Conservation (phyloP, 2,329 filamentous ascomycete species). For the Teratosphaeria destructans region DNA sequence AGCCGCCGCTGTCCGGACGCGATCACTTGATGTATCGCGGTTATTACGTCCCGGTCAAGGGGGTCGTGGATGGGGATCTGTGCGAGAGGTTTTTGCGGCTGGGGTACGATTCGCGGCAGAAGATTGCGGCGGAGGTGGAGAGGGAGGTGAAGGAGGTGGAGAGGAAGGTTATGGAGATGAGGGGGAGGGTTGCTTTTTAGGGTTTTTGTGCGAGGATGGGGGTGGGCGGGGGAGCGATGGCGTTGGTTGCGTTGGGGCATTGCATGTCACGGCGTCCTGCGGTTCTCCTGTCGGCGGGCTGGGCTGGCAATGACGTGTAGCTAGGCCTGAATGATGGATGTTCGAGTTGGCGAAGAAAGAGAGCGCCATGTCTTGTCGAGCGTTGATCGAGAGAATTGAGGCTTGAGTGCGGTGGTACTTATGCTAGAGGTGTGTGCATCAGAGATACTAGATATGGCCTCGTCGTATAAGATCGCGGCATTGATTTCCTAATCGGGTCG, state of each 20-base stretch:
- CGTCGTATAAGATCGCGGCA: neutral
- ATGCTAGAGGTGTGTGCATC: too few relatives aligned
- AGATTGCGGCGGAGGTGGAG: constrained; percentile 89
- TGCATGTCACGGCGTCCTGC: too few relatives aligned
- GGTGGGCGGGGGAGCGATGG: neutral
- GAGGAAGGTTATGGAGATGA: constrained; percentile 60
- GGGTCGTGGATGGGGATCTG: constrained; percentile 90
- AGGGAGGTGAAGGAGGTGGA: constrained; percentile 87
- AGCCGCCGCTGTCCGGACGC: constrained; percentile 77
- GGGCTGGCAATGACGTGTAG: too few relatives aligned
- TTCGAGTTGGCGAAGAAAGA: too few relatives aligned
- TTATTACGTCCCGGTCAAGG: constrained; percentile 95
- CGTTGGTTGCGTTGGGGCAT: neutral
- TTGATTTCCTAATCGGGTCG: neutral
- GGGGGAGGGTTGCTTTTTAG: constrained; percentile 28
- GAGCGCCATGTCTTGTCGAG: too few relatives aligned
- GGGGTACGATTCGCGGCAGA: constrained; percentile 79
- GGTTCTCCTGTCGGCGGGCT: too few relatives aligned
- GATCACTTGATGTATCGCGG: constrained; percentile 93
- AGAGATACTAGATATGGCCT: too few relatives aligned
- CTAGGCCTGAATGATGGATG: too few relatives aligned
- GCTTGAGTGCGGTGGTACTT: too few relatives aligned
- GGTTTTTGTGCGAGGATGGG: too few relatives aligned
- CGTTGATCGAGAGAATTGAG: too few relatives aligned
- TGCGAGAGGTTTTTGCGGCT: constrained; percentile 85